phyloP scores from a whole-genome alignment of 208 protist species.

The Leishmania martiniquensis region DNA sequence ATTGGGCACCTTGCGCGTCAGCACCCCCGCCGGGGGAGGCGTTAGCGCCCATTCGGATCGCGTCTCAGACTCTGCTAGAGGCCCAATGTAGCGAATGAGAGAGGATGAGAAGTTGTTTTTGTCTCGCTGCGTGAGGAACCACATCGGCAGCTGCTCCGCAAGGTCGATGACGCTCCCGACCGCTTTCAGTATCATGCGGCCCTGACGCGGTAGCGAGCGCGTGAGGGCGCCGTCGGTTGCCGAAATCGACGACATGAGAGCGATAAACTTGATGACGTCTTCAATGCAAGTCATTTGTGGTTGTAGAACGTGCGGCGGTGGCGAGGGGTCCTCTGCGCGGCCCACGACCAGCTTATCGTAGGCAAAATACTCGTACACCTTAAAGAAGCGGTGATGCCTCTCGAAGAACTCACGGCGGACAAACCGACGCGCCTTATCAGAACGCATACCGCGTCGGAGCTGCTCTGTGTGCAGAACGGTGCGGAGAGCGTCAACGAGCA shows the following conservation, averaged over 20 bases:
- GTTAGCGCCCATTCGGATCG: constrained; percentile 18
- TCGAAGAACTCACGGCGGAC: constrained; percentile 43
- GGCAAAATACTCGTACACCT: constrained; percentile 30
- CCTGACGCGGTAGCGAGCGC: constrained; percentile 44
- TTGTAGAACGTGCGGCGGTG: constrained; percentile 37
- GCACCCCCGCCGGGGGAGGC: constrained; percentile 5
- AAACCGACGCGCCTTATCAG: constrained; percentile 26
- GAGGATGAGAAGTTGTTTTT: constrained; percentile 34
- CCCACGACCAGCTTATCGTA: constrained; percentile 42
- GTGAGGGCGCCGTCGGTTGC: constrained; percentile 49
- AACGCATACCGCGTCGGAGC: neutral
- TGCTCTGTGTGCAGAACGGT: neutral
- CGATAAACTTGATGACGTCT: constrained; percentile 71
- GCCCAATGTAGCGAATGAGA: constrained; percentile 84
- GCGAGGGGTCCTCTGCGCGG: constrained; percentile 26
- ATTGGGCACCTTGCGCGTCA: constrained; percentile 36
- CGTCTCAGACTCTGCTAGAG: constrained; percentile 12
- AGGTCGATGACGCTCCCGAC: constrained; percentile 57
- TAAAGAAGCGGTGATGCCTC: constrained; percentile 19
- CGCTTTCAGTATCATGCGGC: constrained; percentile 41
- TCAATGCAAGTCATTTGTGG: constrained; percentile 42
- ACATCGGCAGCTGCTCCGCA: constrained; percentile 76
- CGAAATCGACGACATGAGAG: constrained; percentile 55
- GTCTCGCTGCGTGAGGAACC: constrained; percentile 76
- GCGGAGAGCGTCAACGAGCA: constrained; percentile 30